A percentile compares a stretch with the other conserved stretches of the same genome.
Evolutionary conservation across 2,329 filamentous ascomycete species (phyloP).

Genomic region (Leptodontidium sp.): DNA sequence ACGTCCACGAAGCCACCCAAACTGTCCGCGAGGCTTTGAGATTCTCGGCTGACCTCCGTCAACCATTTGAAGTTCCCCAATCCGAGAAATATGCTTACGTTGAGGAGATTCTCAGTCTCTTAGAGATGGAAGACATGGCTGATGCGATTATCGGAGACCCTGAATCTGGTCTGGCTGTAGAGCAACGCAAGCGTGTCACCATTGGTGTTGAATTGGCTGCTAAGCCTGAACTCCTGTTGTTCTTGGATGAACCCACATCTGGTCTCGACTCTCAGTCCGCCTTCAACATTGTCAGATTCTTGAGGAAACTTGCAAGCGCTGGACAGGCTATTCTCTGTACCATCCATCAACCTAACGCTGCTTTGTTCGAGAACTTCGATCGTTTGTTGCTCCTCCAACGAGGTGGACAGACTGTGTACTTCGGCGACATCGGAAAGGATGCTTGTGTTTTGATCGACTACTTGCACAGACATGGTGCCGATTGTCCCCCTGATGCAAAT

Average conservation of each 20-base stretch:
- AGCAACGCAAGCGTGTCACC: constrained; percentile 73
- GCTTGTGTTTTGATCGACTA: constrained; percentile 63
- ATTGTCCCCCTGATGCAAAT: constrained; percentile 62
- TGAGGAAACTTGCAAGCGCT: constrained; percentile 64
- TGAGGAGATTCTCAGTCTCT: constrained; percentile 69
- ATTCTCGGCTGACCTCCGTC: constrained; percentile 71
- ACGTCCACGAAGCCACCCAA: constrained; percentile 67
- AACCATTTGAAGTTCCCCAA: constrained; percentile 64
- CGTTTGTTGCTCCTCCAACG: constrained; percentile 68
- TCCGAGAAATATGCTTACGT: constrained; percentile 71
- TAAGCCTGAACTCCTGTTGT: constrained; percentile 65
- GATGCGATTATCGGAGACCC: constrained; percentile 71
- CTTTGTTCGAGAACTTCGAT: constrained; percentile 75
- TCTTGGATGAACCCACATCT: constrained; percentile 67
- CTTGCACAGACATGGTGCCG: constrained; percentile 54
- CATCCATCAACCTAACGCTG: constrained; percentile 75
- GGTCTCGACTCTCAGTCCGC: constrained; percentile 66
- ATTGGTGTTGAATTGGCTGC: constrained; percentile 68
- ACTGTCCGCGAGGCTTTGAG: constrained; percentile 72
- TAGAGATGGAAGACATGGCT: constrained; percentile 72
- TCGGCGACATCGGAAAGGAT: constrained; percentile 71
- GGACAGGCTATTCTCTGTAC: constrained; percentile 76
- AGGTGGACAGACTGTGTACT: constrained; percentile 72
- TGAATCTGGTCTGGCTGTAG: constrained; percentile 67
- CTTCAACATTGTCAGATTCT: constrained; percentile 67